Conservation (phyloP, 139 green algal genomes). For the Marvania coccoides region DNA sequence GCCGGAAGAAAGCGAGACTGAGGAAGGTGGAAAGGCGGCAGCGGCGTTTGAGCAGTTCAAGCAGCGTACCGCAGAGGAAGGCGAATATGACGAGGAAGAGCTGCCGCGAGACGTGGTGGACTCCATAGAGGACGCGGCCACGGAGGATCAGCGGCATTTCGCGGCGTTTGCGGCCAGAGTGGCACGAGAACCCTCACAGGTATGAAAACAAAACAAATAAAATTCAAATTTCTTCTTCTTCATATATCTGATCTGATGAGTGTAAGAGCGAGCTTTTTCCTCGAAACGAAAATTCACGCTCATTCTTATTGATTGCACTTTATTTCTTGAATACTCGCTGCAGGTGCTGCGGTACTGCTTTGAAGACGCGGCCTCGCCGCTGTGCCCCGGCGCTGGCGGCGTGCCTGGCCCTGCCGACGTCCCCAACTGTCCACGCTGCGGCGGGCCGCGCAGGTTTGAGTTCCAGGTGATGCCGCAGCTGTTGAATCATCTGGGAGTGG, state of each 20-base stretch:
- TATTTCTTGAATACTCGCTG: background rate
- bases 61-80: slow-evolving; percentile 31
- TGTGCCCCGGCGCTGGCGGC: background rate
- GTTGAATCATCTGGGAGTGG: slow-evolving; percentile 51
- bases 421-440: slow-evolving; percentile 52
- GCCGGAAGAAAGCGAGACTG: slow-evolving; percentile 23
- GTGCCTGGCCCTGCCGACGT: slow-evolving; percentile 22
- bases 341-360: slow-evolving; percentile 77
- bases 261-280: too few species aligned
- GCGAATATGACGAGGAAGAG: slow-evolving; percentile 50
- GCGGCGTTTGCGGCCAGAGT: slow-evolving; percentile 40
- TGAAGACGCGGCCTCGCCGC: slow-evolving; percentile 24
- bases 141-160: slow-evolving; percentile 43
- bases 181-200: background rate
- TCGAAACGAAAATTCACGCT: too few species aligned
- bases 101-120: slow-evolving; percentile 50
- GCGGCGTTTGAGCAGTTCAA: slow-evolving; percentile 44
- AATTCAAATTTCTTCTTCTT: background rate
- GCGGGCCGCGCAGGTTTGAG: slow-evolving; percentile 50
- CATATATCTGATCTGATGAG: too few species aligned
- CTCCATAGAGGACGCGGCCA: slow-evolving; percentile 36
- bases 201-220: background rate
- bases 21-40: slow-evolving; percentile 21
- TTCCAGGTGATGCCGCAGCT: slow-evolving; percentile 75
- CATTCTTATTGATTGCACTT: too few species aligned